A percentile compares a stretch with the other conserved stretches of the same genome.
Conservation (phyloP, 2,329 filamentous ascomycete species). For the Cladosporium sp. region DNA sequence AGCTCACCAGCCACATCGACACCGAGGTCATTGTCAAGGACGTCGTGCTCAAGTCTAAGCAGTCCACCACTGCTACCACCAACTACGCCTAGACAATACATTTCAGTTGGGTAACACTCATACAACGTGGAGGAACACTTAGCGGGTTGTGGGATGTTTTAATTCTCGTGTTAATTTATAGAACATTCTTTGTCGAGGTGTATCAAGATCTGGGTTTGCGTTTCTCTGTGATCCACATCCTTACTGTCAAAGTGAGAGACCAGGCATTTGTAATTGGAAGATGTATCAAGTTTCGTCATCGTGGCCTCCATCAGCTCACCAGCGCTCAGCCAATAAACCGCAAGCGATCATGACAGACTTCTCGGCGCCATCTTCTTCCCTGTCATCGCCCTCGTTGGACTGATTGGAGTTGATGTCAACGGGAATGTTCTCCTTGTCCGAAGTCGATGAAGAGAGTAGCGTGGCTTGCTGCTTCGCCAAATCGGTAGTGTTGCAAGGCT, state of each 20-base stretch:
- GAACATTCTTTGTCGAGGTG: too few relatives aligned
- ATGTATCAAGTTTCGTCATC: too few relatives aligned
- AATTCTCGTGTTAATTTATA: too few relatives aligned
- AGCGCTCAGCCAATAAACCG: too few relatives aligned
- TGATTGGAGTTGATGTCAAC: background rate
- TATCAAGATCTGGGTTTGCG: background rate
- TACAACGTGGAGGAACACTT: background rate
- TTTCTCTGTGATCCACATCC: too few relatives aligned
- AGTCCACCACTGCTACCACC: background rate
- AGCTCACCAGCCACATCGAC: conserved; percentile 22
- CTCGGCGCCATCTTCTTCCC: background rate
- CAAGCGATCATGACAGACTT: background rate
- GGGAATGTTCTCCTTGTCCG: background rate
- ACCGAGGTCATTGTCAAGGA: conserved; percentile 18
- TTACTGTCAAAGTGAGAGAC: too few relatives aligned
- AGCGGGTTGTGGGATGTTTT: background rate
- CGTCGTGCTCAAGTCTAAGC: conserved; percentile 2
- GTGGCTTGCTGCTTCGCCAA: background rate
- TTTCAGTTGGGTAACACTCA: background rate
- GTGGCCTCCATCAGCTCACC: too few relatives aligned
- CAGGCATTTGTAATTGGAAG: too few relatives aligned
- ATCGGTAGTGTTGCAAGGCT: background rate
- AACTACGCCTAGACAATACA: conserved; percentile 11
- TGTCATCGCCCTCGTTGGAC: background rate
- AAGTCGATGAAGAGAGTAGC: background rate